Conservation (phyloP, 305 asterid species). For the Solanum hybrid region DNA sequence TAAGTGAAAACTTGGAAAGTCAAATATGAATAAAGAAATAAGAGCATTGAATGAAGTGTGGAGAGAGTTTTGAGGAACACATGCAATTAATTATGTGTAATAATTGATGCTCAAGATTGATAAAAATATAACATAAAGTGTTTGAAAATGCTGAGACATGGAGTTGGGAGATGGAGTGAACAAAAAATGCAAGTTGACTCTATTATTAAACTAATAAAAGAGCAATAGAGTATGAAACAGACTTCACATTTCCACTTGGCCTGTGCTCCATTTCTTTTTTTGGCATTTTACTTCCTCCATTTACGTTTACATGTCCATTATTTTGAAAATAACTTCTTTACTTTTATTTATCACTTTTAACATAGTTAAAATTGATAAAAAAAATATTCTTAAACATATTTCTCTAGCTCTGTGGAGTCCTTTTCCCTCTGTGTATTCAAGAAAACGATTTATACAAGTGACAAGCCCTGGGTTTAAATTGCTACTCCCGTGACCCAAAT, state of each 20-base stretch:
- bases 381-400: neutral
- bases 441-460: neutral
- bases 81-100: constrained; percentile 8
- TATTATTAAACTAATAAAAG: neutral
- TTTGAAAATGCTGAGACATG: constrained; percentile 39
- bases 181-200: neutral
- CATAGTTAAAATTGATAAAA: neutral
- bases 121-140: constrained; percentile 6
- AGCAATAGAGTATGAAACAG: neutral
- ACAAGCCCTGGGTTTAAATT: neutral
- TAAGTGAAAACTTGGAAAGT: too few species aligned
- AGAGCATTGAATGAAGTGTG: too few species aligned
- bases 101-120: neutral
- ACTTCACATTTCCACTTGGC: neutral
- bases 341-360: neutral
- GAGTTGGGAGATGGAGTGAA: constrained; percentile 5
- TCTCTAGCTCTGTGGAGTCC: neutral
- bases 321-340: too few species aligned
- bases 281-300: neutral
- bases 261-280: neutral
- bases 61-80: constrained; percentile 21
- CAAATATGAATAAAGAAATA: too few species aligned
- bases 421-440: neutral
- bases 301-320: neutral
- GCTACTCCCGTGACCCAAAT: neutral